Conservation (phyloP, 108 stramenopile species). For the Fragilaria radians region DNA sequence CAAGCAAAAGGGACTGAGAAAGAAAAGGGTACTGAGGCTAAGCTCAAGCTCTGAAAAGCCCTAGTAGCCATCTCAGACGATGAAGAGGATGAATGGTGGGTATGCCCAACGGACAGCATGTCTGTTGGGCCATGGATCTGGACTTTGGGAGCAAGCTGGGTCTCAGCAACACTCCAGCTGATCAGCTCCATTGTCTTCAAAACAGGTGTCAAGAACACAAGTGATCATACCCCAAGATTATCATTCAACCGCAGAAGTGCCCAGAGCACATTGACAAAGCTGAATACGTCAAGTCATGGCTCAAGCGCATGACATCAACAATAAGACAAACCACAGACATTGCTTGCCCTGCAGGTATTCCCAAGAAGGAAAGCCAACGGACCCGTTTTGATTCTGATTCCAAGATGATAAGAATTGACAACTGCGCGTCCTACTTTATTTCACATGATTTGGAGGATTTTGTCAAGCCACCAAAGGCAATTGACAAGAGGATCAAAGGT, state of each 20-base stretch:
- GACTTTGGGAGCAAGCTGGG: too few relatives aligned
- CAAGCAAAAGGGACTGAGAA: too few relatives aligned
- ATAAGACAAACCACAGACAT: neutral
- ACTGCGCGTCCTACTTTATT: neutral
- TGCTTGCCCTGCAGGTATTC: neutral
- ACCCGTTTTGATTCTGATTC: constrained; percentile 4
- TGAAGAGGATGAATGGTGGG: neutral
- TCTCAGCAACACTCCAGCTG: too few relatives aligned
- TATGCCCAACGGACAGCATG: neutral
- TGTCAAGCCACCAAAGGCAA: neutral
- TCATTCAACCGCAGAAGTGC: too few relatives aligned
- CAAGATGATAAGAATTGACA: neutral
- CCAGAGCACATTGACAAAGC: too few relatives aligned
- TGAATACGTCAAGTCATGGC: neutral
- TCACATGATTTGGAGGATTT: neutral
- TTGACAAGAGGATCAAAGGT: neutral
- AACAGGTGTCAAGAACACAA: too few relatives aligned
- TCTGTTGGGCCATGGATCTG: neutral
- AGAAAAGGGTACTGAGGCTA: too few relatives aligned
- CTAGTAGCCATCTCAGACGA: neutral
- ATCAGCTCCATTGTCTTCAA: too few relatives aligned
- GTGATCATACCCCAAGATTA: too few relatives aligned
- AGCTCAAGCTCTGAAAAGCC: neutral
- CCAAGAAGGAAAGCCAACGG: neutral
- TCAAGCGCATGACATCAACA: neutral